phyloP scores from a whole-genome alignment of 106 monocot species.

The Platanthera zijinensis region DNA sequence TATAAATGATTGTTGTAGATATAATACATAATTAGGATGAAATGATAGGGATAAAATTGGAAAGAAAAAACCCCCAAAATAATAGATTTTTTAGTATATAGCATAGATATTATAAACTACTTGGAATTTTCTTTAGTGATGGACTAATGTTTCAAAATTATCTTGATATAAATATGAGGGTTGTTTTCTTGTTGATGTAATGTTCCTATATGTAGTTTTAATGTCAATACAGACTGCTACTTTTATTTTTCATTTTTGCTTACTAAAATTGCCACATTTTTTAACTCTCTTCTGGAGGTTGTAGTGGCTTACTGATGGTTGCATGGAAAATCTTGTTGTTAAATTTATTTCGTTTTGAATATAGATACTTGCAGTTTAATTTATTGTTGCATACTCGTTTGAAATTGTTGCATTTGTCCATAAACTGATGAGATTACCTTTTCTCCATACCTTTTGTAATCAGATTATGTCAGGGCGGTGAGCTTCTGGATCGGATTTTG shows the following conservation, averaged over 20 bases:
- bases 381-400: background rate
- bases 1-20: too few relatives aligned
- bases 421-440: background rate
- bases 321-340: background rate
- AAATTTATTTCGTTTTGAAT: background rate
- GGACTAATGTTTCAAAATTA: background rate
- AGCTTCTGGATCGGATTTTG: conserved; percentile 85
- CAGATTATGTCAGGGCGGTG: conserved; percentile 96
- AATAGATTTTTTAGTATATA: too few relatives aligned
- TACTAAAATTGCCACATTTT: background rate
- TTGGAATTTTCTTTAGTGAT: background rate
- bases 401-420: background rate
- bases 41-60: too few relatives aligned
- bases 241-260: background rate
- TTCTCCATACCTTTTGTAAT: conserved; percentile 4
- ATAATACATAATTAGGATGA: too few relatives aligned
- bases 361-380: background rate
- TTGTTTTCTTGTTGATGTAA: background rate
- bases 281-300: background rate
- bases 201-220: background rate
- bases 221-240: background rate
- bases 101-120: background rate
- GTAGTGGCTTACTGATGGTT: background rate
- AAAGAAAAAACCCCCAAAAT: too few relatives aligned
- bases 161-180: background rate